Percentiles rank a stretch among this genome's conserved stretches.
These are phyloP conservation scores for Fusarium udum DNA, from an alignment of 2,329 filamentous ascomycete genomes.

Conservation along the genomic window DNA sequence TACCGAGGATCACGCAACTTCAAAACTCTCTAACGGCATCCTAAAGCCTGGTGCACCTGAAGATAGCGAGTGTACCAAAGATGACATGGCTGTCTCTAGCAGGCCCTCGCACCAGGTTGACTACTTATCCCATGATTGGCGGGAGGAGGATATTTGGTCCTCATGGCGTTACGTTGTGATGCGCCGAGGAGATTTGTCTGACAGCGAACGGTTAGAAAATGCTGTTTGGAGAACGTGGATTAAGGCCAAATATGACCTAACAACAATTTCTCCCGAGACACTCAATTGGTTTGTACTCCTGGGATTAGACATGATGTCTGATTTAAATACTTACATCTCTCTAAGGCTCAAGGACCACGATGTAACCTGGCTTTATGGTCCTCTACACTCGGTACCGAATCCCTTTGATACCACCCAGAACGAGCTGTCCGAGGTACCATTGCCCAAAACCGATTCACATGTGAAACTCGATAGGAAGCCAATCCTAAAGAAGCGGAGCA, in stretches of 20 bases:
- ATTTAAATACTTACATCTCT: slow-evolving; percentile 42
- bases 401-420: slow-evolving; percentile 59
- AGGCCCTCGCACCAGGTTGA: slow-evolving; percentile 90
- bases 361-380: slow-evolving; percentile 96
- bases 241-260: slow-evolving; percentile 86
- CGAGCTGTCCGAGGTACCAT: slow-evolving; percentile 51
- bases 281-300: slow-evolving; percentile 78
- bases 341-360: slow-evolving; percentile 93
- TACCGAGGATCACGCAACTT: slow-evolving; percentile 61
- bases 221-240: slow-evolving; percentile 97
- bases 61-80: slow-evolving; percentile 70
- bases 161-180: slow-evolving; percentile 96
- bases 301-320: not conserved
- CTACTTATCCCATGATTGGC: slow-evolving; percentile 92
- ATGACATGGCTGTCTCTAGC: slow-evolving; percentile 78
- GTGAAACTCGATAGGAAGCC: slow-evolving; percentile 77
- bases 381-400: slow-evolving; percentile 77
- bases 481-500: slow-evolving; percentile 94
- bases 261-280: slow-evolving; percentile 87
- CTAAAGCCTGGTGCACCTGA: slow-evolving; percentile 67
- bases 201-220: slow-evolving; percentile 87
- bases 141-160: slow-evolving; percentile 95
- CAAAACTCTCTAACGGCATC: slow-evolving; percentile 49
- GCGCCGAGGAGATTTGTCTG: slow-evolving; percentile 79
- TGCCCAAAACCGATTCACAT: slow-evolving; percentile 70